These are phyloP conservation scores for Epichloe sp. DNA, from an alignment of 2,329 filamentous ascomycete genomes.

Conservation along the genomic window DNA sequence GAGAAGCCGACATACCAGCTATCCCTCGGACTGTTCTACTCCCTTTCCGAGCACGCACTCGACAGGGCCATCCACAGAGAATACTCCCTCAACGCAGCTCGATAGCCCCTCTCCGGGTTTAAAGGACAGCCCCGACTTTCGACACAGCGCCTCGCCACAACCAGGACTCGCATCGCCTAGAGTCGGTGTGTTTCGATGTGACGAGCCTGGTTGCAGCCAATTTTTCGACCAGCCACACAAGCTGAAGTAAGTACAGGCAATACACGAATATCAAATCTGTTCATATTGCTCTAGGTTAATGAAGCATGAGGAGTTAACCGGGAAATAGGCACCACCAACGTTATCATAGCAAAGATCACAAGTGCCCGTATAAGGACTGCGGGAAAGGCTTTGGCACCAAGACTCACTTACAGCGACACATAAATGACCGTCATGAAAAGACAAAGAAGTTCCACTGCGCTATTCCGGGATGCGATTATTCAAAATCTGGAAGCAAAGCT, in stretches of 20 bases:
- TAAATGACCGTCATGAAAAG: constrained; percentile 49
- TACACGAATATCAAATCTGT: constrained; percentile 7
- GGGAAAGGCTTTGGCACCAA: constrained; percentile 47
- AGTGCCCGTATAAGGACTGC: constrained; percentile 39
- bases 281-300: neutral
- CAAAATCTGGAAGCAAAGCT: constrained; percentile 40
- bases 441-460: constrained; percentile 47
- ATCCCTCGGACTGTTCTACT: constrained; percentile 29
- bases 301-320: neutral
- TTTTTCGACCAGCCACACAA: constrained; percentile 46
- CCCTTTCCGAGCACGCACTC: constrained; percentile 26
- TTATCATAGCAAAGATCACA: constrained; percentile 47
- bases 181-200: constrained; percentile 19
- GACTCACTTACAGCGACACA: constrained; percentile 47
- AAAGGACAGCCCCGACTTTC: constrained; percentile 21
- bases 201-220: constrained; percentile 25
- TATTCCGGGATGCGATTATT: constrained; percentile 40
- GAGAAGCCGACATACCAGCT: constrained; percentile 17
- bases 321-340: constrained; percentile 41
- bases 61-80: constrained; percentile 27
- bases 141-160: constrained; percentile 24
- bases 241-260: constrained; percentile 31
- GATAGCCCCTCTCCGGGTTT: constrained; percentile 29
- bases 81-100: constrained; percentile 34
- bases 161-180: constrained; percentile 16